These are phyloP conservation scores for Nannizziopsis arthrosporioides DNA, from an alignment of 2,329 filamentous ascomycete genomes.

Conservation along the genomic window DNA sequence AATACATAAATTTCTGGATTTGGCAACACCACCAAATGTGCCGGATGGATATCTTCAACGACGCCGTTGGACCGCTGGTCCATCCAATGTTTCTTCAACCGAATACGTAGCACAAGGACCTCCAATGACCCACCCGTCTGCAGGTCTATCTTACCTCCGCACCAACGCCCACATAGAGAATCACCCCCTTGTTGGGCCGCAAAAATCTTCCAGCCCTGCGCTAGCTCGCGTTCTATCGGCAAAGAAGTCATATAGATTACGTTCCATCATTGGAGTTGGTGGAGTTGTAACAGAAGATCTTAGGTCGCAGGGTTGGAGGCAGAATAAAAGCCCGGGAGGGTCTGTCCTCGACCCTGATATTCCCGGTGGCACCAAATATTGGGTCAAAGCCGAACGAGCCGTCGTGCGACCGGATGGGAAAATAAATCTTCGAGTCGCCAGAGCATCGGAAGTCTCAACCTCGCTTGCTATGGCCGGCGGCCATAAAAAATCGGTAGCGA, in stretches of 20 bases:
- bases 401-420: conserved; percentile 35
- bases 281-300: conserved; percentile 33
- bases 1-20: conserved; percentile 46
- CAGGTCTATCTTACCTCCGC: conserved; percentile 51
- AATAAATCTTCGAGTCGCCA: conserved; percentile 26
- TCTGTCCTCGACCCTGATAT: conserved; percentile 35
- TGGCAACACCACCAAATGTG: conserved; percentile 36
- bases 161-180: conserved; percentile 46
- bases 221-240: conserved; percentile 47
- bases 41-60: conserved; percentile 26
- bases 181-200: conserved; percentile 51
- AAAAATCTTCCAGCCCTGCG: conserved; percentile 41
- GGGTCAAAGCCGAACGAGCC: conserved; percentile 39
- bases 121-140: conserved; percentile 53
- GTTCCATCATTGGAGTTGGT: conserved; percentile 30
- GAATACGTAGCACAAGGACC: conserved; percentile 40
- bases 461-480: conserved; percentile 10
- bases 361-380: conserved; percentile 43
- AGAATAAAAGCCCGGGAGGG: conserved; percentile 31
- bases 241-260: conserved; percentile 19
- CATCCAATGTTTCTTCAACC: conserved; percentile 27
- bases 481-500: neutral
- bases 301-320: conserved; percentile 25
- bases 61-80: conserved; percentile 28
- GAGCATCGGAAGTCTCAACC: conserved; percentile 11